Percentiles rank a stretch among this genome's conserved stretches.
Evolutionary conservation across 306 rosid species (phyloP).

Genomic region (Ammopiptanthus mongolicus): DNA sequence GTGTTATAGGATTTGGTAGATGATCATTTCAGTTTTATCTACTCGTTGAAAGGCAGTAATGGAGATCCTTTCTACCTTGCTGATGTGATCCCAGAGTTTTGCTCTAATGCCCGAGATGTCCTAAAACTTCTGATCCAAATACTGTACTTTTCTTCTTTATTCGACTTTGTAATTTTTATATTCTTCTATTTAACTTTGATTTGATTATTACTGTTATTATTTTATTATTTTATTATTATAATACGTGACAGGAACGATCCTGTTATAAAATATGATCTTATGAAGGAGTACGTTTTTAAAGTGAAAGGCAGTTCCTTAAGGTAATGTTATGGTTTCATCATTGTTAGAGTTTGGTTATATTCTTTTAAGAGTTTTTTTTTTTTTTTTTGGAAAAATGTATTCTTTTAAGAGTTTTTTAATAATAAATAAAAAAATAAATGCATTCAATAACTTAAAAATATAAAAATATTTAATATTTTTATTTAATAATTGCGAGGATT

Average conservation of each 20-base stretch:
- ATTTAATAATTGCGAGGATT: too few relatives aligned
- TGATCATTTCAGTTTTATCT: slow-evolving; percentile 14
- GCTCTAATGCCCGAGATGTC: not conserved
- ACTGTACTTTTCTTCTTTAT: not conserved
- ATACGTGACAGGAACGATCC: not conserved
- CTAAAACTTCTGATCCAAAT: not conserved
- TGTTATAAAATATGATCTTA: not conserved
- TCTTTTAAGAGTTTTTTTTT: too few relatives aligned
- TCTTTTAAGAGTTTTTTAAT: too few relatives aligned
- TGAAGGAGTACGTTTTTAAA: not conserved
- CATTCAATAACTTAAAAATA: too few relatives aligned
- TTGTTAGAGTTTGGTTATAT: too few relatives aligned
- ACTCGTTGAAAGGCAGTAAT: slow-evolving; percentile 1
- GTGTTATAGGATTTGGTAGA: slow-evolving; percentile 17
- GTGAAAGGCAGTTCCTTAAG: slow-evolving; percentile 18
- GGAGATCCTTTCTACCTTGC: slow-evolving; percentile 1
- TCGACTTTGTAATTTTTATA: not conserved
- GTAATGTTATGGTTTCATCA: not conserved
- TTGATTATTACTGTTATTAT: too few relatives aligned
- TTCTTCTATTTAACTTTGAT: not conserved
- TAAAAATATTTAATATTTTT: too few relatives aligned
- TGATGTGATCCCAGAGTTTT: slow-evolving; percentile 11
- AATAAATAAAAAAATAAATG: too few relatives aligned
- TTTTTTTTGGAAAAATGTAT: too few relatives aligned
- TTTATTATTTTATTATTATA: too few relatives aligned